phyloP scores from a whole-genome alignment of 345 rosid genomes.

The Syzygium oleosum region DNA sequence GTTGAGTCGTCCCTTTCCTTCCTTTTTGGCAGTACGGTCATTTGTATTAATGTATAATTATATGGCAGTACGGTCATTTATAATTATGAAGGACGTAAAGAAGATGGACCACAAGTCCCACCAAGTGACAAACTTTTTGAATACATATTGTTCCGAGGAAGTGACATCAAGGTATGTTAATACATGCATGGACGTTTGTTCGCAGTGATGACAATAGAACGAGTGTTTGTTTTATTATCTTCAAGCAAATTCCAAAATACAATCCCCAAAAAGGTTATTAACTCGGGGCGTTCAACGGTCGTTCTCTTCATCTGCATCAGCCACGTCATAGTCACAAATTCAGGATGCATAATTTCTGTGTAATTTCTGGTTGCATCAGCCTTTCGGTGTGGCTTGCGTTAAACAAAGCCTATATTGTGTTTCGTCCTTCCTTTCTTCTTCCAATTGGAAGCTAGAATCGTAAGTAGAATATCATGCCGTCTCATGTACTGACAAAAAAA shows the following conservation, averaged over 20 bases:
- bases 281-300: background rate
- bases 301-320: background rate
- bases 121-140: constrained; percentile 62
- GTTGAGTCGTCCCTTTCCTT: background rate
- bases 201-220: too few relatives aligned
- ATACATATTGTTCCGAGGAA: constrained; percentile 65
- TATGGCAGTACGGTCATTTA: constrained; percentile 60
- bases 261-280: background rate
- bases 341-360: background rate
- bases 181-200: background rate
- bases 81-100: constrained; percentile 65
- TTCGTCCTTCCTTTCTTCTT: background rate
- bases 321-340: background rate
- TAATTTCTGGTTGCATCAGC: background rate
- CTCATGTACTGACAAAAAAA: background rate
- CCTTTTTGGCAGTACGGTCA: constrained; percentile 43
- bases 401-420: background rate
- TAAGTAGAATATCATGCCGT: background rate
- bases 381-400: background rate
- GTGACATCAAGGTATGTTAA: constrained; percentile 54
- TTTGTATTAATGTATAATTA: too few relatives aligned
- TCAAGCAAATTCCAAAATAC: too few relatives aligned
- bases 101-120: constrained; percentile 64
- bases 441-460: background rate
- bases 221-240: too few relatives aligned